Evolutionary conservation across 305 asterid species (phyloP).

Genomic region (Salvia sclarea): DNA sequence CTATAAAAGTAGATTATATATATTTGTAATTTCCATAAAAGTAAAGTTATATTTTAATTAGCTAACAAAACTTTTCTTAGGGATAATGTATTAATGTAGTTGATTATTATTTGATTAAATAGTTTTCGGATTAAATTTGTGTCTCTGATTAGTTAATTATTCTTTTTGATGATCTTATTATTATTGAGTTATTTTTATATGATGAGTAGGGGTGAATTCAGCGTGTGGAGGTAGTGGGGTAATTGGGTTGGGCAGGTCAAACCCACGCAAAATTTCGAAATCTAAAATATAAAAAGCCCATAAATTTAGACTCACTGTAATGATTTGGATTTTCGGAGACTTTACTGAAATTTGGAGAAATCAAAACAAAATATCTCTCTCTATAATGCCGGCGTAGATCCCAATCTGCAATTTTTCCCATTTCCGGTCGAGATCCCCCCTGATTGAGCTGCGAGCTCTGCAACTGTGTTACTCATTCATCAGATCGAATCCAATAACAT

Average conservation of each 20-base stretch:
- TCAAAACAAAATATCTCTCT: not conserved
- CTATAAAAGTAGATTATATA: too few relatives aligned
- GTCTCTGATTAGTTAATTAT: too few relatives aligned
- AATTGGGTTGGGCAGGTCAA: not conserved
- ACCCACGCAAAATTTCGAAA: not conserved
- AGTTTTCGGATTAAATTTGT: too few relatives aligned
- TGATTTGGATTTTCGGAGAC: slow-evolving; percentile 14
- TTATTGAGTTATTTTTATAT: too few relatives aligned
- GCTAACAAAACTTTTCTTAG: too few relatives aligned
- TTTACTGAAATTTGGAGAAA: slow-evolving; percentile 30
- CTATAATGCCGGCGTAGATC: slow-evolving; percentile 23
- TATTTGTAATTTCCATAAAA: too few relatives aligned
- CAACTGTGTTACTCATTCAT: not conserved
- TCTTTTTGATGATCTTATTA: too few relatives aligned
- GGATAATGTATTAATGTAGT: too few relatives aligned
- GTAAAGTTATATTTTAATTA: too few relatives aligned
- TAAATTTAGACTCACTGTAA: not conserved
- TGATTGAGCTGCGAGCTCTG: slow-evolving; percentile 4
- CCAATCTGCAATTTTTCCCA: slow-evolving; percentile 14
- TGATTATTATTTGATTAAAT: too few relatives aligned
- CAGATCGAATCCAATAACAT: slow-evolving; percentile 27
- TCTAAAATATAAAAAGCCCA: slow-evolving; percentile 11
- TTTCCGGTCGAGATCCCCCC: slow-evolving; percentile 17
- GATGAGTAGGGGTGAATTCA: not conserved
- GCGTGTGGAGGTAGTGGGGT: too few relatives aligned